A percentile compares a stretch with the other conserved stretches of the same genome.
phyloP scores from a whole-genome alignment of 805 yeast species.

The Suhomyces sp. region DNA sequence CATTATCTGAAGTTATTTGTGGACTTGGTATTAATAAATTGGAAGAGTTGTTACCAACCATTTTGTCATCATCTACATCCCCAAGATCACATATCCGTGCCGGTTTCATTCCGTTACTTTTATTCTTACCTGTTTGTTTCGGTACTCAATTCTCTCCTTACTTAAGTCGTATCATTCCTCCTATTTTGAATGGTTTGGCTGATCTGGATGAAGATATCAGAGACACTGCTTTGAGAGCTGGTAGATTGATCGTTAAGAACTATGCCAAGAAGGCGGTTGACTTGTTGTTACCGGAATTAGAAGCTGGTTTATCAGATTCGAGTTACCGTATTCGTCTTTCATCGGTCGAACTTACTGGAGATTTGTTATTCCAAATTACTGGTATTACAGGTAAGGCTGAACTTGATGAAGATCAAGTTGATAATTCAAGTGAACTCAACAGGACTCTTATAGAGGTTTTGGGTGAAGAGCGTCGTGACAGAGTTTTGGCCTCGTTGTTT shows the following conservation, averaged over 20 bases:
- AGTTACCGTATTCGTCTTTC: slow-evolving; percentile 87
- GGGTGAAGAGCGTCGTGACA: slow-evolving; percentile 87
- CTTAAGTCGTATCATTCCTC: slow-evolving; percentile 81
- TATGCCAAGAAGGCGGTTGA: slow-evolving; percentile 93
- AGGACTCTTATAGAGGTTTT: slow-evolving; percentile 70
- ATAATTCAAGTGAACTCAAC: slow-evolving; percentile 48
- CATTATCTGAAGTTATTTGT: slow-evolving; percentile 86
- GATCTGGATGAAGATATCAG: slow-evolving; percentile 84
- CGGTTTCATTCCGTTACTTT: slow-evolving; percentile 85
- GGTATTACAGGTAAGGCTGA: slow-evolving; percentile 83
- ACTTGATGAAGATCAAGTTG: slow-evolving; percentile 54
- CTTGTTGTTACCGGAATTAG: slow-evolving; percentile 88
- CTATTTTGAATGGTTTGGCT: slow-evolving; percentile 87
- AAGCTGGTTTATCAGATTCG: slow-evolving; percentile 78
- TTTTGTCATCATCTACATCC: slow-evolving; percentile 68
- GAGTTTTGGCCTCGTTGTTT: slow-evolving; percentile 80
- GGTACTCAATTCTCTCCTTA: slow-evolving; percentile 91
- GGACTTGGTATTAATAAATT: slow-evolving; percentile 87
- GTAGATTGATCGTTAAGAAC: slow-evolving; percentile 85
- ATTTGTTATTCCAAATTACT: slow-evolving; percentile 86
- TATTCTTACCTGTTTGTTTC: slow-evolving; percentile 91
- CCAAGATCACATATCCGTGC: slow-evolving; percentile 76
- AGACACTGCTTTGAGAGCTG: slow-evolving; percentile 88
- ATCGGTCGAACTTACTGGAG: slow-evolving; percentile 94
- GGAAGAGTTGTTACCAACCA: slow-evolving; percentile 83